These are phyloP conservation scores for Microsporum audouinii DNA, from an alignment of 2,329 filamentous ascomycete genomes.

Conservation along the genomic window DNA sequence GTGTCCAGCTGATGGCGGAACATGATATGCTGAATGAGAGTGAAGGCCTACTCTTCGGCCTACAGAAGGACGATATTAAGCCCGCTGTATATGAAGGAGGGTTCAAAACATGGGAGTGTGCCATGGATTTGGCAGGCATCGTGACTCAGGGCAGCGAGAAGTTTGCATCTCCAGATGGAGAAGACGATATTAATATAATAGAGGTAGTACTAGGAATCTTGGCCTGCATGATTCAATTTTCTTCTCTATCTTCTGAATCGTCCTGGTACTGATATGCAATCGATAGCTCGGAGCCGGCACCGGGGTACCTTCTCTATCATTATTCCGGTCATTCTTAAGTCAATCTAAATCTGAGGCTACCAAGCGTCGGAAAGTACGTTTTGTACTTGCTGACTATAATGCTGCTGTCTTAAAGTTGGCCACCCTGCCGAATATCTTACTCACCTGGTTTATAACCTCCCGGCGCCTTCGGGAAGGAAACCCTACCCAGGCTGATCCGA, in stretches of 20 bases:
- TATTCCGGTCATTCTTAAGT: constrained; percentile 37
- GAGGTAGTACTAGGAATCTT: constrained; percentile 19
- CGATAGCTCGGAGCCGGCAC: constrained; percentile 51
- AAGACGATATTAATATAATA: constrained; percentile 32
- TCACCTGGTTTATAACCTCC: constrained; percentile 37
- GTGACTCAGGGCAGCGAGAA: constrained; percentile 19
- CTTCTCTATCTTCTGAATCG: too few relatives aligned
- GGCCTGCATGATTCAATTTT: not conserved
- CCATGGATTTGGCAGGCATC: constrained; percentile 42
- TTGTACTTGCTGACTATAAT: constrained; percentile 54
- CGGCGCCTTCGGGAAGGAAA: not conserved
- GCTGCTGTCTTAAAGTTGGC: constrained; percentile 47
- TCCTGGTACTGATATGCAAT: not conserved
- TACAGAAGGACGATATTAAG: constrained; percentile 46
- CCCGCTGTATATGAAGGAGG: constrained; percentile 55
- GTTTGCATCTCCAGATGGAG: constrained; percentile 7
- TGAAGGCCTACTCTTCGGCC: constrained; percentile 35
- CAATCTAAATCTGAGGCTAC: not conserved
- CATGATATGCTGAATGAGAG: constrained; percentile 31
- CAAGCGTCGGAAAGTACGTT: constrained; percentile 28
- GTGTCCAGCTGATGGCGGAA: constrained; percentile 53
- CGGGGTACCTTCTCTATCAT: constrained; percentile 45
- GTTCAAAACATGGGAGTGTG: constrained; percentile 59
- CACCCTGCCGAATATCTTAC: constrained; percentile 49
- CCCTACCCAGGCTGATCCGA: constrained; percentile 12